Evolutionary conservation across 192 early-diverging fungal genomes (phyloP).

Genomic region (Pecoramyces ruminantium): DNA sequence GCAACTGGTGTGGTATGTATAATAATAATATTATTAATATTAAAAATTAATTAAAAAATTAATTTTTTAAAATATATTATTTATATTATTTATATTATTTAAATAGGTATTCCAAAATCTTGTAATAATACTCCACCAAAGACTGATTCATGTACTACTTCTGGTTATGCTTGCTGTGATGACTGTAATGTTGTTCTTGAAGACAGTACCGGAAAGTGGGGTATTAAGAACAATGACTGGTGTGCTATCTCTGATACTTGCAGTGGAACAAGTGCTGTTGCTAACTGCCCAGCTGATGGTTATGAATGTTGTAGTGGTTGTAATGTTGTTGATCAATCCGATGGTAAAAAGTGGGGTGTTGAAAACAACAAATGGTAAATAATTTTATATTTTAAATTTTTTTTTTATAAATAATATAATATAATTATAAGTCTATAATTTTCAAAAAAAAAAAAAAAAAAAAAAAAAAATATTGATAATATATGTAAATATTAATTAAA

Average conservation of each 20-base stretch:
- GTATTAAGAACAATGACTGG: background rate
- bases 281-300: background rate
- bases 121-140: background rate
- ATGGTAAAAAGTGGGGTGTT: background rate
- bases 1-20: background rate
- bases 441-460: no score
- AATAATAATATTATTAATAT: no score
- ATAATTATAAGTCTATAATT: no score
- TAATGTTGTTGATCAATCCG: background rate
- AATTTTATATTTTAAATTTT: background rate
- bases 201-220: background rate
- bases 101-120: background rate
- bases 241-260: background rate
- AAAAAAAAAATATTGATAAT: no score
- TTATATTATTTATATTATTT: background rate
- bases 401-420: no score
- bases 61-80: background rate
- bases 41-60: no score
- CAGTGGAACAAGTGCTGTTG: background rate
- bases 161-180: background rate
- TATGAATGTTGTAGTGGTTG: background rate
- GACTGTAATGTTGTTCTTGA: background rate
- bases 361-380: background rate
- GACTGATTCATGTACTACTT: background rate
- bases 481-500: no score